Conservation (phyloP, 495 filamentous ascomycete species). For the Extremus antarcticus region DNA sequence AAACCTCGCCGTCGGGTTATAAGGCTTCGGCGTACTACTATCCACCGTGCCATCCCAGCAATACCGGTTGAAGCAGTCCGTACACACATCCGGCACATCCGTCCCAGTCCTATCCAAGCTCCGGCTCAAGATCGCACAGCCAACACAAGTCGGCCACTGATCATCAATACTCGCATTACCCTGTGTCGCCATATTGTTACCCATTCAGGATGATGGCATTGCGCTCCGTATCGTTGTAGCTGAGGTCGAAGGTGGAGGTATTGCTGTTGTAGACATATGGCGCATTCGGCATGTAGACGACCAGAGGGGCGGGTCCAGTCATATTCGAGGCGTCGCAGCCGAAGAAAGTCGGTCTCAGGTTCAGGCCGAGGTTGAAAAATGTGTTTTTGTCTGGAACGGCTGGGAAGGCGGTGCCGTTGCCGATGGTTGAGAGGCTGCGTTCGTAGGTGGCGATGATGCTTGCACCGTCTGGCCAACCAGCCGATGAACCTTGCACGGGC, state of each 20-base stretch:
- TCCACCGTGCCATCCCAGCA: constrained; percentile 77
- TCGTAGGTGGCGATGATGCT: constrained; percentile 73
- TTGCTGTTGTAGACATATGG: constrained; percentile 69
- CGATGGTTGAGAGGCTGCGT: constrained; percentile 53
- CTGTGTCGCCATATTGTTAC: constrained; percentile 66
- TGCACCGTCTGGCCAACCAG: constrained; percentile 76
- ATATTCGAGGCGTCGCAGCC: constrained; percentile 70
- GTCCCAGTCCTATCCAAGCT: constrained; percentile 58
- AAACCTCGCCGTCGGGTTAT: constrained; percentile 10
- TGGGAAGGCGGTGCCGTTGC: constrained; percentile 79
- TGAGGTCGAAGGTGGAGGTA: constrained; percentile 56
- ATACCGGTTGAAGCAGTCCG: constrained; percentile 63
- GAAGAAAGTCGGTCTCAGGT: constrained; percentile 83
- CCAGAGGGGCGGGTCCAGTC: constrained; percentile 47
- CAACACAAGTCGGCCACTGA: constrained; percentile 70
- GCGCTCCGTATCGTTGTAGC: constrained; percentile 51
- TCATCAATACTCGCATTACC: constrained; percentile 64
- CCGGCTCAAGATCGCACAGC: constrained; percentile 75
- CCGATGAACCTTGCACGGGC: constrained; percentile 6
- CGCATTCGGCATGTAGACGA: constrained; percentile 85
- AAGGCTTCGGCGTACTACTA: constrained; percentile 19
- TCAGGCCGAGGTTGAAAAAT: constrained; percentile 77
- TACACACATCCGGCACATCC: constrained; percentile 54
- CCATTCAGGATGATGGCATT: constrained; percentile 76
- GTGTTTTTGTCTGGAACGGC: constrained; percentile 71